These are phyloP conservation scores for Aspergillus haitiensis DNA, from an alignment of 495 filamentous ascomycete genomes.

Conservation along the genomic window DNA sequence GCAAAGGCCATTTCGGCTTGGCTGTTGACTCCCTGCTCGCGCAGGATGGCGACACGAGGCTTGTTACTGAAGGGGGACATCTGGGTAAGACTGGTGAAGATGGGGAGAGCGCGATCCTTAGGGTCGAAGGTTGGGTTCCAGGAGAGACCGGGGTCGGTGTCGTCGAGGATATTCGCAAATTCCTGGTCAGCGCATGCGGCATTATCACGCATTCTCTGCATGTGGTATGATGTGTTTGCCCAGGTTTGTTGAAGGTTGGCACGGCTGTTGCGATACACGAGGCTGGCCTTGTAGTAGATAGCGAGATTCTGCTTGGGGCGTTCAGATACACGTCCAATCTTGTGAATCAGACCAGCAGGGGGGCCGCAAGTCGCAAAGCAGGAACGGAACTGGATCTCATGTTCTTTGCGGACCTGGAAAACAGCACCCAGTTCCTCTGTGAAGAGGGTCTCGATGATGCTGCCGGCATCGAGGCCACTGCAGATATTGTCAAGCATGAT, in stretches of 20 bases:
- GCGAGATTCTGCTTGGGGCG: slow-evolving; percentile 74
- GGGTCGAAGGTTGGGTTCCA: slow-evolving; percentile 85
- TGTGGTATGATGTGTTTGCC: slow-evolving; percentile 82
- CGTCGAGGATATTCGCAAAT: slow-evolving; percentile 72
- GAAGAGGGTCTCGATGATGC: slow-evolving; percentile 78
- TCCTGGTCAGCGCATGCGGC: slow-evolving; percentile 84
- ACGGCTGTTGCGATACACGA: slow-evolving; percentile 68
- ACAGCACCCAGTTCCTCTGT: slow-evolving; percentile 97
- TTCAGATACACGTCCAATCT: slow-evolving; percentile 73
- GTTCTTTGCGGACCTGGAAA: slow-evolving; percentile 84
- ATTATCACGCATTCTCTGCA: slow-evolving; percentile 91
- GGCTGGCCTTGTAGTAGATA: slow-evolving; percentile 65
- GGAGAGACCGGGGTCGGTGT: slow-evolving; percentile 76
- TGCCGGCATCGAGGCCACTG: slow-evolving; percentile 51
- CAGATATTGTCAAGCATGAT: slow-evolving; percentile 76
- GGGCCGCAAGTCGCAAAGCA: slow-evolving; percentile 94
- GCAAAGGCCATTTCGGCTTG: slow-evolving; percentile 97
- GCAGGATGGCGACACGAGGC: slow-evolving; percentile 88
- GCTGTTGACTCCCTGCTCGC: slow-evolving; percentile 94
- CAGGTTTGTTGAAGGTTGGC: slow-evolving; percentile 82
- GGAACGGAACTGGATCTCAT: slow-evolving; percentile 80
- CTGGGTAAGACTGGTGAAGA: slow-evolving; percentile 62
- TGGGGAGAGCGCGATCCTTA: slow-evolving; percentile 68
- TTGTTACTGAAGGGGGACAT: slow-evolving; percentile 64
- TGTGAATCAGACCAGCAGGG: slow-evolving; percentile 73